Evolutionary conservation across 2,329 filamentous ascomycete species (phyloP), one percentile per base, ranked within the genome.

Genomic region (Penicillium verrucosum): DNA sequence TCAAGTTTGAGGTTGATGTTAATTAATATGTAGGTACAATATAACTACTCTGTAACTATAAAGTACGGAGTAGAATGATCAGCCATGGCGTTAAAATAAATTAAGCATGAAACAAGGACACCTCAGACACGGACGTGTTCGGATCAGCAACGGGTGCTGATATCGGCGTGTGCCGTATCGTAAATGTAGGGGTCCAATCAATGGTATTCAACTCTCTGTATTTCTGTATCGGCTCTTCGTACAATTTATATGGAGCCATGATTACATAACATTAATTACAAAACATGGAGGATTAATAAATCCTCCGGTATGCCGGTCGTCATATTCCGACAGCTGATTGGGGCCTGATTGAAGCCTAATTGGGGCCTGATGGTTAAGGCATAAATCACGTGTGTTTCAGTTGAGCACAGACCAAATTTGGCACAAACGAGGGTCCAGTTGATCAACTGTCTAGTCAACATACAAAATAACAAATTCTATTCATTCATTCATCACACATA

Each of bases 61-160:
- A 21, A 21, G 21, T 21, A 21, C 21, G 21, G 18, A 38, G n/a
- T 38, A 30, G 14, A 12, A 16, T 5, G 37, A 9, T 37, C 23
- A 37, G 41, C 4, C 25, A 45, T 23, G 21, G 40, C 48, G 49
- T 51, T 42, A 16, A 16, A 27, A 44, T 21, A 43, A 34, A 51
- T 51, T 51, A 51, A 51, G 49, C 49, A 27, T 51, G 49, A 51
- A 51, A 51, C 49, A n/a, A 29, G 21, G 37, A 16, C 38, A 30
- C 37, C 29, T 1, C 29, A 5, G 30, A 32, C 30, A 23, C 14
- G 30, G 44, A 21, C 29, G 5, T 14, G 42, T 44, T 44, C 43
- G 27, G 43, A 18, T 44, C 42, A n/a, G 12, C 12, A 25, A 21
- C 42, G 16, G 29, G 18, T 18, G 18, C 18, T 18, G 29, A 9